A percentile compares a stretch with the other conserved stretches of the same genome.
phyloP scores from a whole-genome alignment of 768 basidiomycete species.

The Boletus fagicola region DNA sequence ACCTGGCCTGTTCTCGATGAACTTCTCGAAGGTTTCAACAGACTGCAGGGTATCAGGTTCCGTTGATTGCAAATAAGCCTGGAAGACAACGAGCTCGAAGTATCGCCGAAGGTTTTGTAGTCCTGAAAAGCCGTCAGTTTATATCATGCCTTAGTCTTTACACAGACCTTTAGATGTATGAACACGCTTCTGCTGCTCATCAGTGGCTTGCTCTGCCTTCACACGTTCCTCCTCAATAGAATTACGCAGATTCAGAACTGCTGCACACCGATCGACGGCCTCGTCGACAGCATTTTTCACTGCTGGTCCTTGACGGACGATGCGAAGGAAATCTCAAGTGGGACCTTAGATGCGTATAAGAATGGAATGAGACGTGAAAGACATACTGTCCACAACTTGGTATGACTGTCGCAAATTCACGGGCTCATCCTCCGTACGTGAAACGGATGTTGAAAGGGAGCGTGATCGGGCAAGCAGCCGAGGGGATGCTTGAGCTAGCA shows the following conservation, averaged over 20 bases:
- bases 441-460: constrained; percentile 42
- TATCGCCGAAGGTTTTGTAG: constrained; percentile 81
- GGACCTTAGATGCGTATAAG: constrained; percentile 1
- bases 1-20: constrained; percentile 85
- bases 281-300: constrained; percentile 87
- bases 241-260: constrained; percentile 82
- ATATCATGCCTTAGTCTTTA: not conserved
- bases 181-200: constrained; percentile 63
- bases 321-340: constrained; percentile 69
- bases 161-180: constrained; percentile 69
- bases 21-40: constrained; percentile 76
- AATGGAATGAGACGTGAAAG: not conserved
- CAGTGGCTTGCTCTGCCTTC: constrained; percentile 73
- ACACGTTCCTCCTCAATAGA: constrained; percentile 81
- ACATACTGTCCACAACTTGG: constrained; percentile 86
- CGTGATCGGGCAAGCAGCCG: constrained; percentile 35
- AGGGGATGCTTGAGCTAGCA: constrained; percentile 33
- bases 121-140: constrained; percentile 40
- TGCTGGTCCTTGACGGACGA: constrained; percentile 79
- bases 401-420: constrained; percentile 60
- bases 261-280: constrained; percentile 81
- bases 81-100: constrained; percentile 84
- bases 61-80: constrained; percentile 81
- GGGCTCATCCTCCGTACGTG: constrained; percentile 30
- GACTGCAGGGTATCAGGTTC: constrained; percentile 76